Conservation (phyloP, 805 yeast genomes). For the Lipomyces yamanashiensis region DNA sequence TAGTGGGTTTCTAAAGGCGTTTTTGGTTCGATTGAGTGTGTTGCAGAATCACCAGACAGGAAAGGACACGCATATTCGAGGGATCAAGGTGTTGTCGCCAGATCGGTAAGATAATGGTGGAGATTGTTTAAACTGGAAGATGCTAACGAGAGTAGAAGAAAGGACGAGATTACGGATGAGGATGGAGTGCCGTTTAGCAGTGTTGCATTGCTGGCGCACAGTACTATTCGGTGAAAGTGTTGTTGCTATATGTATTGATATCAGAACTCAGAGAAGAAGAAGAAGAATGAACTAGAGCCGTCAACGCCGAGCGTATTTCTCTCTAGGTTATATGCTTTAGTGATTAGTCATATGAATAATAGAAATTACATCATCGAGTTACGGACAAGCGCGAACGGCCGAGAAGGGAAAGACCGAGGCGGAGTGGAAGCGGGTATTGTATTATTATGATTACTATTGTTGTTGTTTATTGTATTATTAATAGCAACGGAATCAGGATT, state of each 20-base stretch:
- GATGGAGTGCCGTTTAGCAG: constrained; percentile 41
- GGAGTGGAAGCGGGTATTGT: too few species aligned
- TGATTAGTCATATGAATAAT: too few species aligned
- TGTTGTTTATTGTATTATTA: too few species aligned
- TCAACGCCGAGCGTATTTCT: too few species aligned
- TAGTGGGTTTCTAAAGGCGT: constrained; percentile 64
- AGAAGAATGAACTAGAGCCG: too few species aligned
- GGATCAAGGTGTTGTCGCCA: constrained; percentile 64
- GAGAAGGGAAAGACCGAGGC: too few species aligned
- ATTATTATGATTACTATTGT: too few species aligned
- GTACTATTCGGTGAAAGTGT: constrained; percentile 34
- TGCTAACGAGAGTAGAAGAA: neutral
- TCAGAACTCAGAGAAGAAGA: too few species aligned
- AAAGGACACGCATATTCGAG: constrained; percentile 88
- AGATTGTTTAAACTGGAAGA: neutral
- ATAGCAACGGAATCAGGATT: too few species aligned
- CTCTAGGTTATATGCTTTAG: too few species aligned
- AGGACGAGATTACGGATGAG: constrained; percentile 25
- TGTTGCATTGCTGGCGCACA: constrained; percentile 42
- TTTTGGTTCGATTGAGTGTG: constrained; percentile 64
- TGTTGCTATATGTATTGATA: neutral
- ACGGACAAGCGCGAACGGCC: too few species aligned
- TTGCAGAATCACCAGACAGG: constrained; percentile 90
- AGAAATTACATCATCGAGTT: neutral
- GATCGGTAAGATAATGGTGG: constrained; percentile 38